A percentile compares a stretch with the other conserved stretches of the same genome.
phyloP scores from a whole-genome alignment of 768 basidiomycete species.

The Rickenella mellea region DNA sequence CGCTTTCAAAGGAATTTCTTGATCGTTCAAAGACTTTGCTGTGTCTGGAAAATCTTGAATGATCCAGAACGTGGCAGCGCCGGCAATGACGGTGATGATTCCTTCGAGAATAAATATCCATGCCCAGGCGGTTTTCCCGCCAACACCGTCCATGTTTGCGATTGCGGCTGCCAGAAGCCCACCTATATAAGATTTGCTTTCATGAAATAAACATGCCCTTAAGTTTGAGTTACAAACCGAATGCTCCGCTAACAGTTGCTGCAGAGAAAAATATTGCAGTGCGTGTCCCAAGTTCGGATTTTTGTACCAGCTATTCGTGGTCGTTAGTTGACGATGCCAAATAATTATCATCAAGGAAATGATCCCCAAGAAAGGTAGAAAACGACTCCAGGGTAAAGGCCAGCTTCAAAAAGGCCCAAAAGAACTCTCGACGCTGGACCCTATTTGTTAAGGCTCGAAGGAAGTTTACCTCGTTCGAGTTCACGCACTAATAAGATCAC shows the following conservation, averaged over 20 bases:
- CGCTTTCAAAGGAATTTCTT: constrained; percentile 37
- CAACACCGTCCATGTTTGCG: constrained; percentile 61
- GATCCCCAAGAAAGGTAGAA: constrained; percentile 52
- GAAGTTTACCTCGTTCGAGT: background rate
- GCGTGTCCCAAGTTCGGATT: constrained; percentile 66
- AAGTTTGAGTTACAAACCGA: constrained; percentile 32
- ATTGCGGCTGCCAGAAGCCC: constrained; percentile 60
- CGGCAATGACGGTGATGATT: constrained; percentile 51
- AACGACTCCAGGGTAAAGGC: constrained; percentile 44
- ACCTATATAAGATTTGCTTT: constrained; percentile 24
- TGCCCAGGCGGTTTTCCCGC: constrained; percentile 38
- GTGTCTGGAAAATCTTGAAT: constrained; percentile 74
- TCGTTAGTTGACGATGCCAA: background rate
- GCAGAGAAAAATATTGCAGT: constrained; percentile 73
- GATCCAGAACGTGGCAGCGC: constrained; percentile 57
- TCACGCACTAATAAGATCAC: constrained; percentile 49
- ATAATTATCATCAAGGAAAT: constrained; percentile 1
- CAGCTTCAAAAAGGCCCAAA: constrained; percentile 46
- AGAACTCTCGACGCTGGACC: constrained; percentile 46
- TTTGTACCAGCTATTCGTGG: constrained; percentile 58
- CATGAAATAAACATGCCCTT: background rate
- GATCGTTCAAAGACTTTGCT: constrained; percentile 56
- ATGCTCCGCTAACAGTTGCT: constrained; percentile 70
- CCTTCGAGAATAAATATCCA: constrained; percentile 77
- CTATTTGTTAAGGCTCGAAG: background rate